Percentiles rank a stretch among this genome's conserved stretches.
Conservation (phyloP, 2,329 filamentous ascomycete species). For the Cordyceps cicadae region DNA sequence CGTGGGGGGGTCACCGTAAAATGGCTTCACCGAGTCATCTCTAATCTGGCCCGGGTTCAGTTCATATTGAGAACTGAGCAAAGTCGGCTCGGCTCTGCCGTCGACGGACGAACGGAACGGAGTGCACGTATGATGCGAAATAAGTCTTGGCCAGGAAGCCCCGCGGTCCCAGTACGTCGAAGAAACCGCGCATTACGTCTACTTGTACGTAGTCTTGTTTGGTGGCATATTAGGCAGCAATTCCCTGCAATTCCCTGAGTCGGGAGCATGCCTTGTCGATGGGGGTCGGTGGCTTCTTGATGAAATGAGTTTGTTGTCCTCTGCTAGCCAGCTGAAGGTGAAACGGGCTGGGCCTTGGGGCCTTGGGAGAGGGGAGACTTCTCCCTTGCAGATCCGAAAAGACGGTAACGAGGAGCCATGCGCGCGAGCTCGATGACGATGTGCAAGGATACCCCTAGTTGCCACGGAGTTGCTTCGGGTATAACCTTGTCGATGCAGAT, state of each 20-base stretch:
- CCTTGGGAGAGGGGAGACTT: too few species aligned
- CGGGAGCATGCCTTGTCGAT: background rate
- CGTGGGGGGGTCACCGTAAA: background rate
- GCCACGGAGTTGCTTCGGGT: background rate
- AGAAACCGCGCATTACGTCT: background rate
- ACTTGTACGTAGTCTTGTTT: background rate
- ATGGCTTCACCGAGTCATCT: background rate
- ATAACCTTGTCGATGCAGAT: background rate
- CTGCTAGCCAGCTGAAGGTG: background rate
- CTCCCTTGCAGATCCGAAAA: background rate
- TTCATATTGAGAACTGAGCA: background rate
- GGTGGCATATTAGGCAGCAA: background rate
- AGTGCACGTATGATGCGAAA: background rate
- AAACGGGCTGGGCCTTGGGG: background rate
- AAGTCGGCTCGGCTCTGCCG: background rate
- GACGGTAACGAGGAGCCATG: background rate
- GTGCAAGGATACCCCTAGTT: background rate
- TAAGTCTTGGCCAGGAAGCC: background rate
- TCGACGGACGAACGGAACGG: background rate
- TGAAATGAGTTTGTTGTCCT: background rate
- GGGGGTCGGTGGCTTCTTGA: background rate
- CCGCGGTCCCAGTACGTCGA: background rate
- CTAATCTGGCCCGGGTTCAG: background rate
- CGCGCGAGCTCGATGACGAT: background rate
- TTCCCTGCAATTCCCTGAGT: background rate